Evolutionary conservation across 1,139 yeast genomes (phyloP), one percentile per base, ranked within the genome.

Genomic region (Yamadazyma atlantica): DNA sequence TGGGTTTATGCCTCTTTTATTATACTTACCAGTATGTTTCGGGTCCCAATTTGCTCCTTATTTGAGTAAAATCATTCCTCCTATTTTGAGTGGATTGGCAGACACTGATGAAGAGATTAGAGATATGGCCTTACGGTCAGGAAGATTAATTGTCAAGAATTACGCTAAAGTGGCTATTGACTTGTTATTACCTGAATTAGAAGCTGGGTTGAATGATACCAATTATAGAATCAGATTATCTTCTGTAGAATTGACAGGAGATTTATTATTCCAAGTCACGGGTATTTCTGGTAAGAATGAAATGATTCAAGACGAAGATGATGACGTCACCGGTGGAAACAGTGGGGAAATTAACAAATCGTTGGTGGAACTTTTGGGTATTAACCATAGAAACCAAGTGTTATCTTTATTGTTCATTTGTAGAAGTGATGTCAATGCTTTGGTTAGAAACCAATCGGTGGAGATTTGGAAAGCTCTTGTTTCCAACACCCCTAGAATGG

Each of bases 391-490:
- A 58, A 95, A 89, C 57, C 80, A 89, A 45, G 78, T 94, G 31
- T 69, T 94, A 54, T 79, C 97, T 1, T 73, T 89, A 18, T 70
- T 94, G 49, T 94, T 90, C 60, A 82, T 94, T 34, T 89, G 97
- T 62, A 89, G 98, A 60, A 85, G 95, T 23, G 99, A 94, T 69
- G 79, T 82, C 34, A 80, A 94, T 33, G 88, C 88, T 51, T 74
- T 83, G 54, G 98, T 94, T 22, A 82, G 98, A 54, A 80, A 80
- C 49, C 87, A 95, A 30, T 82, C 97, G n/a, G 80, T 88, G 45
- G 97, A 92, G 53, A 90, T 94, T 37, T 94, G 99, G 99, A 90
- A 90, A 66, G 89, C 96, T 0, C 73, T 94, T 60, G 97, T 94
- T 39, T 85, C 95, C 39, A 92, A 92, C 58, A 92, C 98, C 26